These are phyloP conservation scores for Aspergillus pseudoterreus DNA, from an alignment of 2,329 filamentous ascomycete species.

Conservation along the genomic window DNA sequence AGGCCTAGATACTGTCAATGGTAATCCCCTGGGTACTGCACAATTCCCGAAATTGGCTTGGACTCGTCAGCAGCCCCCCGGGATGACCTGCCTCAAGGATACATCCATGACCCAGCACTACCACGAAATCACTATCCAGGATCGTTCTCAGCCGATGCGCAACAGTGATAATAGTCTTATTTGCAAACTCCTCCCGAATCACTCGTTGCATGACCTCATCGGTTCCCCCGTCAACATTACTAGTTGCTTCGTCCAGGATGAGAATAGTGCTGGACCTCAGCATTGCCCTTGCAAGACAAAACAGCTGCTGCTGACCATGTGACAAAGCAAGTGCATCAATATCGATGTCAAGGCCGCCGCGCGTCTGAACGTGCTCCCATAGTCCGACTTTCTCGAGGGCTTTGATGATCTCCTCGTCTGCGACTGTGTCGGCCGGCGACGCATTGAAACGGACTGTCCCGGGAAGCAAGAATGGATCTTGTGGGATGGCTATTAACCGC, in stretches of 20 bases:
- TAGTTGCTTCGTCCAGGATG: conserved; percentile 22
- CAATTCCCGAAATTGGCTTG: too few species aligned
- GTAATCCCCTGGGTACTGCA: too few species aligned
- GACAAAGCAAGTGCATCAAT: conserved; percentile 53
- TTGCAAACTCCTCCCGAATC: too few species aligned
- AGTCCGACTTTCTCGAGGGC: not conserved
- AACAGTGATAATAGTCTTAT: too few species aligned
- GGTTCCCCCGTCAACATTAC: conserved; percentile 2
- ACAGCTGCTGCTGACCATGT: conserved; percentile 69
- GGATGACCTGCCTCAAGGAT: too few species aligned
- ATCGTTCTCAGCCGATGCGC: too few species aligned
- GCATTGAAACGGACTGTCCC: conserved; percentile 1
- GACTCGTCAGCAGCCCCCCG: too few species aligned
- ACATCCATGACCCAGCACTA: too few species aligned
- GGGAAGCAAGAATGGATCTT: not conserved
- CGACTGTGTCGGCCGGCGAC: not conserved
- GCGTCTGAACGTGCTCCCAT: not conserved
- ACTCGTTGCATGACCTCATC: too few species aligned
- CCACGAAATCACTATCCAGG: too few species aligned
- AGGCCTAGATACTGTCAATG: too few species aligned
- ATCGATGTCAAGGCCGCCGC: conserved; percentile 18
- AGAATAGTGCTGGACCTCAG: conserved; percentile 16
- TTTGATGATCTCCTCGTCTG: not conserved
- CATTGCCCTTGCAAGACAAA: conserved; percentile 69
- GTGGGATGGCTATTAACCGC: not conserved